These are phyloP conservation scores for Aspergillus campestris DNA, from an alignment of 495 filamentous ascomycete genomes.

Conservation along the genomic window DNA sequence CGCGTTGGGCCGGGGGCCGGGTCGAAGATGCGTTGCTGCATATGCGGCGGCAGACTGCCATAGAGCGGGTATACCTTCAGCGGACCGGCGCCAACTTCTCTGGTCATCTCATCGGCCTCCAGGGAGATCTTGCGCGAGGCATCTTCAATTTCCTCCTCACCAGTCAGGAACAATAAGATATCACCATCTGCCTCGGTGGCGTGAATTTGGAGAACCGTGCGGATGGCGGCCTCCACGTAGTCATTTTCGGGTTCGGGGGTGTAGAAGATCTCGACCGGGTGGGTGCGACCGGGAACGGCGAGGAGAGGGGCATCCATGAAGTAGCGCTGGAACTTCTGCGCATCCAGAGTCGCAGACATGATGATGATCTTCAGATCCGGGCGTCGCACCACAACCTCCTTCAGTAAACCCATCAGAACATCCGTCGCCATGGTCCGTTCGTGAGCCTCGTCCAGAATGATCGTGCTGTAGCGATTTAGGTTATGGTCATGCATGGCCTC, in stretches of 20 bases:
- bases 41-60: slow-evolving; percentile 79
- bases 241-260: slow-evolving; percentile 94
- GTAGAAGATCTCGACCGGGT: slow-evolving; percentile 97
- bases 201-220: slow-evolving; percentile 95
- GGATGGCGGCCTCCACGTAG: slow-evolving; percentile 89
- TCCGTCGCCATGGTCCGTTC: slow-evolving; percentile 93
- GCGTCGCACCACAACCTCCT: slow-evolving; percentile 69
- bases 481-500: slow-evolving; percentile 98
- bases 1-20: slow-evolving; percentile 65
- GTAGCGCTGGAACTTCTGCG: slow-evolving; percentile 96
- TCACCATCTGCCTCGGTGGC: slow-evolving; percentile 88
- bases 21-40: slow-evolving; percentile 94
- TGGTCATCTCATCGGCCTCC: slow-evolving; percentile 82
- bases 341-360: slow-evolving; percentile 97
- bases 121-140: slow-evolving; percentile 82
- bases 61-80: slow-evolving; percentile 90
- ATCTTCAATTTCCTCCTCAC: slow-evolving; percentile 99
- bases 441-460: slow-evolving; percentile 98
- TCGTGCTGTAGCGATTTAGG: slow-evolving; percentile 86
- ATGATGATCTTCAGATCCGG: slow-evolving; percentile 92
- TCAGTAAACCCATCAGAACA: slow-evolving; percentile 90
- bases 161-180: slow-evolving; percentile 91
- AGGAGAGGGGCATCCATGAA: slow-evolving; percentile 91
- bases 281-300: slow-evolving; percentile 89
- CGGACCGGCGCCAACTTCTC: slow-evolving; percentile 85